A percentile compares a stretch with the other conserved stretches of the same genome.
phyloP scores from a whole-genome alignment of 1,284 basidiomycete species.

The Microbotryum scabiosae region DNA sequence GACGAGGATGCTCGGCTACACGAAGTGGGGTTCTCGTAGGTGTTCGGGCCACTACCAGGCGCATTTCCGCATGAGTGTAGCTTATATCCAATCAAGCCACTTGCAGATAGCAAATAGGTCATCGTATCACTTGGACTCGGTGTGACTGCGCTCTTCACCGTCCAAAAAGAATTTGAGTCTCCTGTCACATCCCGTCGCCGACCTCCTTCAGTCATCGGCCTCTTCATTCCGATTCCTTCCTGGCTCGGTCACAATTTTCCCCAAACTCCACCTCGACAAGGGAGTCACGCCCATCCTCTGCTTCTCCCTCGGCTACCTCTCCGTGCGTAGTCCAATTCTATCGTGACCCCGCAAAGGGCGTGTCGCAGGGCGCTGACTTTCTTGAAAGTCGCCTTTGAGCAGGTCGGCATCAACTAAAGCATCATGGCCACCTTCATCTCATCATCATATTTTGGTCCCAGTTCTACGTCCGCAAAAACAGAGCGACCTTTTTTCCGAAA shows the following conservation, averaged over 20 bases:
- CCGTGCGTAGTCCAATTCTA: background rate
- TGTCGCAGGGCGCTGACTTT: no score
- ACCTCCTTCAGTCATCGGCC: slow-evolving; percentile 41
- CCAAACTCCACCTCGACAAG: slow-evolving; percentile 38
- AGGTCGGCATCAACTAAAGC: slow-evolving; percentile 11
- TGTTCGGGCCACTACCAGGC: no score
- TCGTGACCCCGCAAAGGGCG: no score
- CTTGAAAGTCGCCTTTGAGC: no score
- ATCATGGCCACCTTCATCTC: slow-evolving; percentile 6
- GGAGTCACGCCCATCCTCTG: slow-evolving; percentile 14
- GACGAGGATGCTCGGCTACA: no score
- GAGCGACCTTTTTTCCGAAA: slow-evolving; percentile 24
- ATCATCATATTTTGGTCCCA: slow-evolving; percentile 5
- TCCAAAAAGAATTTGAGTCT: background rate
- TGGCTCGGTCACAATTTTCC: slow-evolving; percentile 50
- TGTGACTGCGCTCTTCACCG: no score
- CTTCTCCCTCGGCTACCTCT: background rate
- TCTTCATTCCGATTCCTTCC: slow-evolving; percentile 51
- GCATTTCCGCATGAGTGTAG: no score
- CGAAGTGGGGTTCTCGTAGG: no score
- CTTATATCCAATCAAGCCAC: slow-evolving; percentile 41
- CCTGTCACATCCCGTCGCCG: slow-evolving; percentile 5
- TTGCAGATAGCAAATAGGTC: no score
- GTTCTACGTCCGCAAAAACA: slow-evolving; percentile 6
- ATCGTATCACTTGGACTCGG: slow-evolving; percentile 30